These are phyloP conservation scores for Zasmidium cellare DNA, from an alignment of 2,329 filamentous ascomycete genomes.

Conservation along the genomic window DNA sequence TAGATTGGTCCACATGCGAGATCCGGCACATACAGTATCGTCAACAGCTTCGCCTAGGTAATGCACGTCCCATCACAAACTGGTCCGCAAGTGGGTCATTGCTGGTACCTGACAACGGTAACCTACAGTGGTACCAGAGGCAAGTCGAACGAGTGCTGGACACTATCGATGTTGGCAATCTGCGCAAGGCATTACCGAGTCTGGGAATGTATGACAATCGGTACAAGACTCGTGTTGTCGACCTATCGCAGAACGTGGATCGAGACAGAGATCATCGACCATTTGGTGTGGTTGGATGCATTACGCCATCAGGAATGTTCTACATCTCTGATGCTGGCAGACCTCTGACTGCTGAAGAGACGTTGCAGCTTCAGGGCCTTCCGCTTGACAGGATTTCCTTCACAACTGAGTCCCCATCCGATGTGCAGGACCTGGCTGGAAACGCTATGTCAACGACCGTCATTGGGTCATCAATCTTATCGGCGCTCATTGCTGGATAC, in stretches of 20 bases:
- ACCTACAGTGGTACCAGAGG: constrained; percentile 50
- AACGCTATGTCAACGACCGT: constrained; percentile 80
- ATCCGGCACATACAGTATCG: constrained; percentile 61
- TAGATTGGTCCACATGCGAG: constrained; percentile 59
- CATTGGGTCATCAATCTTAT: constrained; percentile 63
- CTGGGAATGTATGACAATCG: constrained; percentile 55
- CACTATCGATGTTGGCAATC: constrained; percentile 59
- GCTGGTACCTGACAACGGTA: constrained; percentile 57
- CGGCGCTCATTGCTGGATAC: constrained; percentile 54
- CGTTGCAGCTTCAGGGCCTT: constrained; percentile 67
- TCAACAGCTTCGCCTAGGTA: constrained; percentile 51
- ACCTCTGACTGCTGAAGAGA: constrained; percentile 62
- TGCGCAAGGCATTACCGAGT: constrained; percentile 47
- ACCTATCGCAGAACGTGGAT: constrained; percentile 74
- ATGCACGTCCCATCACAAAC: constrained; percentile 58
- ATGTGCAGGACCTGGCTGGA: constrained; percentile 70
- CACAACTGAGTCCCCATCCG: constrained; percentile 56
- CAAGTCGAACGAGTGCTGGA: constrained; percentile 65
- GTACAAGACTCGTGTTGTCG: constrained; percentile 58
- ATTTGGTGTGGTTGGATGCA: constrained; percentile 63
- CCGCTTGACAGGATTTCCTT: constrained; percentile 63
- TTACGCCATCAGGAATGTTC: constrained; percentile 65
- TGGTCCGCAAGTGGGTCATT: constrained; percentile 59
- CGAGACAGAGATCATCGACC: constrained; percentile 50
- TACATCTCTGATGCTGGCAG: constrained; percentile 63